Evolutionary conservation across 371 early-diverging fungal genomes (phyloP).

Genomic region (Coemansia sp.): DNA sequence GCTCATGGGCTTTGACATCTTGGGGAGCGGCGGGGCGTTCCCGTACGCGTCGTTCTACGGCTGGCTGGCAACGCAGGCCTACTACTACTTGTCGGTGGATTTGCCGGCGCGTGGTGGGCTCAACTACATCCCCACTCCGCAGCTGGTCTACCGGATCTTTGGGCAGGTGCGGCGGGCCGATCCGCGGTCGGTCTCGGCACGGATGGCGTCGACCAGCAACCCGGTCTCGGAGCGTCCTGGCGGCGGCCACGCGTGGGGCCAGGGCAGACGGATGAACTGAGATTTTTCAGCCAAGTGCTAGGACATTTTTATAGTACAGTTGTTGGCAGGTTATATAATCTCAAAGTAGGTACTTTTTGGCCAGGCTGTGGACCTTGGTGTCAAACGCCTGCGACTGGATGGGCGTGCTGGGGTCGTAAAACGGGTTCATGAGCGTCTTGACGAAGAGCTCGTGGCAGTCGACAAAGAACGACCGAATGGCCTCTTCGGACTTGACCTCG

Average conservation of each 20-base stretch:
- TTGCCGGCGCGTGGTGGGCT: conserved; percentile 46
- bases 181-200: conserved; percentile 2
- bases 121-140: conserved; percentile 50
- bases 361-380: conserved; percentile 68
- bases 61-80: conserved; percentile 36
- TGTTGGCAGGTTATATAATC: too few species aligned
- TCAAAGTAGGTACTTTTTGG: conserved; percentile 72
- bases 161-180: conserved; percentile 25
- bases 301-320: too few species aligned
- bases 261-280: conserved; percentile 26
- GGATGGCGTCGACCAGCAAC: conserved; percentile 15
- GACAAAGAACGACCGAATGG: conserved; percentile 84
- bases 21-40: conserved; percentile 15
- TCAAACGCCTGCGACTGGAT: conserved; percentile 86
- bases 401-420: conserved; percentile 77
- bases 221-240: conserved; percentile 26
- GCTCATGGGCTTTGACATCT: conserved; percentile 21
- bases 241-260: conserved; percentile 44
- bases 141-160: conserved; percentile 42
- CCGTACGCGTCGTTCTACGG: conserved; percentile 43
- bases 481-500: conserved; percentile 83
- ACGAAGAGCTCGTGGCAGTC: conserved; percentile 90
- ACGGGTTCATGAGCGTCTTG: conserved; percentile 90
- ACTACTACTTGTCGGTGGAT: conserved; percentile 48
- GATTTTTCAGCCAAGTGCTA: not conserved